Percentiles rank a stretch among this genome's conserved stretches.
phyloP scores from a whole-genome alignment of 768 basidiomycete species.

The Podaxis mareebaensis region DNA sequence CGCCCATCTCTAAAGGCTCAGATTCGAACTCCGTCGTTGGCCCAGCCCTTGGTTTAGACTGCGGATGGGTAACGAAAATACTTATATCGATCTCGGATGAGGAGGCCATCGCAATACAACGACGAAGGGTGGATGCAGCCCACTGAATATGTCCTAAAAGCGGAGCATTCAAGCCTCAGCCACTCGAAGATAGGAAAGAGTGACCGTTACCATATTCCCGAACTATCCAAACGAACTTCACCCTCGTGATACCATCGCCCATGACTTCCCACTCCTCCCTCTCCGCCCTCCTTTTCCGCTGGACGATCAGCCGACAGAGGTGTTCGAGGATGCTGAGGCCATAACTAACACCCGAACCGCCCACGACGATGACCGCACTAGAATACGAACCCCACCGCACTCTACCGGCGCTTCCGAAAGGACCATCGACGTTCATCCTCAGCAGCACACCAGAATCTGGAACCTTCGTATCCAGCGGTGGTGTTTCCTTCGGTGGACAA shows the following conservation, averaged over 20 bases:
- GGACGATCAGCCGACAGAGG: constrained; percentile 54
- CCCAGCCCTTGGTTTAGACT: not conserved
- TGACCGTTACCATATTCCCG: constrained; percentile 66
- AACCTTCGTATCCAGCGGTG: constrained; percentile 27
- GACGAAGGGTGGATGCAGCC: constrained; percentile 68
- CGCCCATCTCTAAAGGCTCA: not conserved
- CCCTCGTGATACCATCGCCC: constrained; percentile 46
- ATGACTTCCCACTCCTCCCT: constrained; percentile 47
- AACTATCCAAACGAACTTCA: constrained; percentile 77
- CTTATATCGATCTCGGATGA: constrained; percentile 55
- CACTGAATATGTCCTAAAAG: constrained; percentile 56
- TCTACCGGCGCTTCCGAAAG: constrained; percentile 65
- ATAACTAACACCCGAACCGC: constrained; percentile 78
- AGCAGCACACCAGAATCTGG: constrained; percentile 52
- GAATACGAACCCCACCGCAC: constrained; percentile 61
- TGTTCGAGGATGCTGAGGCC: constrained; percentile 67
- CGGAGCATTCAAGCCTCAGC: not conserved
- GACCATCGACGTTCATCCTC: constrained; percentile 63
- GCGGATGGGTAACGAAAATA: constrained; percentile 67
- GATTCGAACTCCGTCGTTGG: constrained; percentile 9
- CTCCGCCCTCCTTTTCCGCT: not conserved
- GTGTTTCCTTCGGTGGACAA: constrained; percentile 29
- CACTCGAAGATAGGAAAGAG: not conserved
- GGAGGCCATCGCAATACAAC: constrained; percentile 57
- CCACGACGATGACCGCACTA: constrained; percentile 61